phyloP scores from a whole-genome alignment of 129 eudicot genomes.

The Dittrichia graveolens region DNA sequence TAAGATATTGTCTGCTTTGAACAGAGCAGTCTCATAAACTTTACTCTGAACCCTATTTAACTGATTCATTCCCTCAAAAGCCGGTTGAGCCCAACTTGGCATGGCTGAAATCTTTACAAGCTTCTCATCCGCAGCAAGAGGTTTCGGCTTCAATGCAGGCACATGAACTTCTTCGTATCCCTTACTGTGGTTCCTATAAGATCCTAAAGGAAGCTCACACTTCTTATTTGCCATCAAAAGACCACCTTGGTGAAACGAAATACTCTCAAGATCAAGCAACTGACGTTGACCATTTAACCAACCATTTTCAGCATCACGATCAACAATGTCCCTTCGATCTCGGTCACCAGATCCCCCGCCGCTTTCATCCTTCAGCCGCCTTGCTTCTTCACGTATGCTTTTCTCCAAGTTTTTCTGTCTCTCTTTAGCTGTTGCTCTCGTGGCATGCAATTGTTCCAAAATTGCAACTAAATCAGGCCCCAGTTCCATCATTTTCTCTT shows the following conservation, averaged over 20 bases:
- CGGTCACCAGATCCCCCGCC: slow-evolving; percentile 59
- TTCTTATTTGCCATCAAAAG: slow-evolving; percentile 77
- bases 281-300: slow-evolving; percentile 88
- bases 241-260: slow-evolving; percentile 86
- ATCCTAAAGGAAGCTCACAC: slow-evolving; percentile 81
- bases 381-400: slow-evolving; percentile 93
- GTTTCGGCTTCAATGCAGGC: slow-evolving; percentile 78
- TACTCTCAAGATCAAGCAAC: slow-evolving; percentile 84
- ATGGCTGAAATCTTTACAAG: slow-evolving; percentile 65
- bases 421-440: slow-evolving; percentile 93
- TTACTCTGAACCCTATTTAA: slow-evolving; percentile 92
- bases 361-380: slow-evolving; percentile 79
- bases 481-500: slow-evolving; percentile 69
- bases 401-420: slow-evolving; percentile 91
- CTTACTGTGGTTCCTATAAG: slow-evolving; percentile 68
- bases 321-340: slow-evolving; percentile 50
- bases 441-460: slow-evolving; percentile 90
- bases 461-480: slow-evolving; percentile 79
- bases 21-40: slow-evolving; percentile 87
- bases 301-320: slow-evolving; percentile 74
- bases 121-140: slow-evolving; percentile 61
- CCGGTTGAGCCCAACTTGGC: slow-evolving; percentile 95
- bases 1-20: slow-evolving; percentile 69
- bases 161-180: slow-evolving; percentile 97
- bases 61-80: slow-evolving; percentile 74